A percentile compares a stretch with the other conserved stretches of the same genome.
Conservation (phyloP, 768 basidiomycete species). For the Gloeophyllum trabeum region DNA sequence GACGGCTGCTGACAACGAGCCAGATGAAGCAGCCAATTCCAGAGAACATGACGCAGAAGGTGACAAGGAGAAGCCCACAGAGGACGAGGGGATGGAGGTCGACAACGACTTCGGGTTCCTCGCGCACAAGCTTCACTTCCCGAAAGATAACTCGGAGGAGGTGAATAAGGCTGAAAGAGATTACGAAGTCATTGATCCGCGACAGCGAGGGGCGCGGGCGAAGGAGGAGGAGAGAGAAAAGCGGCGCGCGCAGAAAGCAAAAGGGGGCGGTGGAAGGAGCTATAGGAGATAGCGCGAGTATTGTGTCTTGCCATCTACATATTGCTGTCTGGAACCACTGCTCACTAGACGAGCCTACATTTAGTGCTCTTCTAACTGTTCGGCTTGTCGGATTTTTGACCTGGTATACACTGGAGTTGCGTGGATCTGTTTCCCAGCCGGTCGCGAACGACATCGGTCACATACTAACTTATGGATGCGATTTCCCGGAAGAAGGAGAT, state of each 20-base stretch:
- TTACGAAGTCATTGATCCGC: conserved; percentile 49
- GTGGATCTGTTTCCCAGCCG: too few species aligned
- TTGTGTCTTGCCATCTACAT: too few species aligned
- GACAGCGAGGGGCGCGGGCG: conserved; percentile 60
- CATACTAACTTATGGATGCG: too few species aligned
- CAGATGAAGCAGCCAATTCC: conserved; percentile 10
- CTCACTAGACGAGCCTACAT: too few species aligned
- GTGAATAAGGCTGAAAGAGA: conserved; percentile 29
- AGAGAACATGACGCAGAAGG: conserved; percentile 5
- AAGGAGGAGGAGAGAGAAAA: conserved; percentile 70
- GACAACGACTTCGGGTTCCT: conserved; percentile 72
- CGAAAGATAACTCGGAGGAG: conserved; percentile 73
- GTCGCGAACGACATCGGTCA: too few species aligned
- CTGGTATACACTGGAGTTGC: too few species aligned
- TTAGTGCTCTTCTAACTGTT: too few species aligned
- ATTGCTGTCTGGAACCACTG: too few species aligned
- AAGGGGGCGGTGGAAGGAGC: conserved; percentile 1
- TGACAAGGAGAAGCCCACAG: conserved; percentile 18
- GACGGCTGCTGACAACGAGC: conserved; percentile 10
- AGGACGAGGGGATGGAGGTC: conserved; percentile 55
- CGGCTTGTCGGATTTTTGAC: too few species aligned
- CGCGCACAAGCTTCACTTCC: conserved; percentile 60
- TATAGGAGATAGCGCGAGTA: conserved; percentile 1
- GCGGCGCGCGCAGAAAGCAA: conserved; percentile 25
- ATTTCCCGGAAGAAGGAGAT: too few species aligned